Conservation (phyloP, 2,329 filamentous ascomycete species). For the Fusarium sp. region DNA sequence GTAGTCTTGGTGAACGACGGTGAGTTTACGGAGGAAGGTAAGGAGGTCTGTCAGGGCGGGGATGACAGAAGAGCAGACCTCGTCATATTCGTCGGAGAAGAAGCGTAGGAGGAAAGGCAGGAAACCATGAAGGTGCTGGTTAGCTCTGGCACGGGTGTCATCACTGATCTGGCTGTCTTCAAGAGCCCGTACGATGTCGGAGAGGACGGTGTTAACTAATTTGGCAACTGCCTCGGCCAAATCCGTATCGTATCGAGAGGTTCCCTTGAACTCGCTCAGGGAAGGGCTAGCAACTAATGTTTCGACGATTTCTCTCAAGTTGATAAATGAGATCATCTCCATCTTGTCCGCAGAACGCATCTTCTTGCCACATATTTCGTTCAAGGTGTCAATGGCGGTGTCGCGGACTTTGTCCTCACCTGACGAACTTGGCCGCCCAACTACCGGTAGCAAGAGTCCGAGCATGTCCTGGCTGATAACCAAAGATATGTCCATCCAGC, state of each 20-base stretch:
- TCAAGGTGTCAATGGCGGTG: constrained; percentile 93
- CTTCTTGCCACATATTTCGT: constrained; percentile 97
- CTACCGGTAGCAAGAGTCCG: constrained; percentile 84
- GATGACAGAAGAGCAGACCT: constrained; percentile 96
- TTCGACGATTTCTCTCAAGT: constrained; percentile 84
- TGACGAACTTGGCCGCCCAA: constrained; percentile 77
- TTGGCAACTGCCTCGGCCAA: constrained; percentile 95
- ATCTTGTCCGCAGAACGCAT: constrained; percentile 96
- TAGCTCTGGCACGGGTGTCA: constrained; percentile 78
- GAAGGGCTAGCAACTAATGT: constrained; percentile 88
- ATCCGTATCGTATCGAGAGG: constrained; percentile 92
- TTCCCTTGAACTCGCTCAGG: constrained; percentile 81
- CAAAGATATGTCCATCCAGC: constrained; percentile 97
- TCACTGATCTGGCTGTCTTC: constrained; percentile 75
- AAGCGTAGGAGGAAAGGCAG: constrained; percentile 90
- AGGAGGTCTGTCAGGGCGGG: constrained; percentile 92
- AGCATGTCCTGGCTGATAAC: constrained; percentile 93
- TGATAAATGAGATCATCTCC: constrained; percentile 91
- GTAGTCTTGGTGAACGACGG: constrained; percentile 79
- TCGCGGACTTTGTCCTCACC: constrained; percentile 85
- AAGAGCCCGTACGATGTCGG: constrained; percentile 88
- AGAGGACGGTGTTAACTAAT: constrained; percentile 89
- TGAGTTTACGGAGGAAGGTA: constrained; percentile 87
- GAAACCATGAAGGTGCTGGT: constrained; percentile 85
- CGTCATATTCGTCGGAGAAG: constrained; percentile 98